phyloP scores from a whole-genome alignment of 345 rosid species.

The Pseudoturritis turrita region DNA sequence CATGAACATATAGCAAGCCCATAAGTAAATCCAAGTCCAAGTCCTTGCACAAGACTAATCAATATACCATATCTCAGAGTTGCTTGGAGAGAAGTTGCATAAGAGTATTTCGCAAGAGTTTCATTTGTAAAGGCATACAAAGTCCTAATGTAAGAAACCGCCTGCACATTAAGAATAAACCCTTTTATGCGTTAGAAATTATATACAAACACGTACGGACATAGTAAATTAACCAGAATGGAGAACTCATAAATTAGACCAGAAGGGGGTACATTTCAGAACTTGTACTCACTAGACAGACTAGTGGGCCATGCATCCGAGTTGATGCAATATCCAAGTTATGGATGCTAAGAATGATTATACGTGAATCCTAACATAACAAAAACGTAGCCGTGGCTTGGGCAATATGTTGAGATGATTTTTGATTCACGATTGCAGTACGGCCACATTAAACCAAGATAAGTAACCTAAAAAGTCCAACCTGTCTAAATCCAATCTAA shows the following conservation, averaged over 20 bases:
- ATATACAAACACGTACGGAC: background rate
- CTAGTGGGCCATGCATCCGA: background rate
- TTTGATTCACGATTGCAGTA: background rate
- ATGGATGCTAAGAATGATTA: constrained; percentile 1
- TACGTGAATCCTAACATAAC: background rate
- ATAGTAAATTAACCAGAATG: constrained; percentile 8
- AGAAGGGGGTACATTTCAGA: constrained; percentile 3
- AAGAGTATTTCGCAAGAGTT: constrained; percentile 95
- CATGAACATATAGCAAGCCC: constrained; percentile 99
- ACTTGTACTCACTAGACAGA: constrained; percentile 1
- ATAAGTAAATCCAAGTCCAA: constrained; percentile 98
- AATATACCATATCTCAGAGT: constrained; percentile 92
- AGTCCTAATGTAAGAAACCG: constrained; percentile 82
- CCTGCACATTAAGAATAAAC: constrained; percentile 51
- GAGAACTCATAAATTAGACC: background rate
- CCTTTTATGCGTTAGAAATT: constrained; percentile 7
- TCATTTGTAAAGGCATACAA: constrained; percentile 97
- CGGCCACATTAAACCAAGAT: background rate
- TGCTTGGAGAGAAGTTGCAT: constrained; percentile 97
- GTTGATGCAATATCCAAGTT: background rate
- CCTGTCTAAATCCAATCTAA: background rate
- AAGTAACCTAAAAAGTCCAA: background rate
- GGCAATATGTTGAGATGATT: constrained; percentile 1
- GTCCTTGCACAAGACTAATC: constrained; percentile 99
- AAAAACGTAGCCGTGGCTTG: background rate